Evolutionary conservation across 1,139 yeast species (phyloP).

Genomic region (Suhomyces coccinellae): DNA sequence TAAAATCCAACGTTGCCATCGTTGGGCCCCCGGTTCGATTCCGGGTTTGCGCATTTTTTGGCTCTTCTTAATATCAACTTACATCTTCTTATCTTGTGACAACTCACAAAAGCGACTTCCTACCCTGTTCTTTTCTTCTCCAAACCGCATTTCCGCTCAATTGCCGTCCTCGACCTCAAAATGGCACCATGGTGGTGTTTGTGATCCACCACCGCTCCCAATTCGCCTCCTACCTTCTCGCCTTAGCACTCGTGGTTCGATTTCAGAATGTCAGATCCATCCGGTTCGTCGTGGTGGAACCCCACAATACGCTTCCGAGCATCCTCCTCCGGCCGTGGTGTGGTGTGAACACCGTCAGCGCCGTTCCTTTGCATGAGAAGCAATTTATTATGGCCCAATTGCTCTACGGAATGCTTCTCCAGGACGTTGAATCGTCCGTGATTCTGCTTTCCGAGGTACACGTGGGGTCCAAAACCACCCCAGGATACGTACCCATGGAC

Average conservation of each 20-base stretch:
- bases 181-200: conserved; percentile 9
- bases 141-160: no score
- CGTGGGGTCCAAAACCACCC: not conserved
- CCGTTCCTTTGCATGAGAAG: conserved; percentile 11
- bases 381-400: conserved; percentile 7
- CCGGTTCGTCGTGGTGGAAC: conserved; percentile 16
- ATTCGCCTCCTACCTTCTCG: conserved; percentile 19
- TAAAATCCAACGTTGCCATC: conserved; percentile 19
- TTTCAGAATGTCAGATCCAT: conserved; percentile 11
- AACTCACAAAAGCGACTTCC: not conserved
- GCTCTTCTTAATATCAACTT: not conserved
- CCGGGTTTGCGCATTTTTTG: conserved; percentile 17
- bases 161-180: not conserved
- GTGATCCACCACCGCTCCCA: conserved; percentile 16
- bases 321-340: conserved; percentile 26
- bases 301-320: conserved; percentile 3
- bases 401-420: not conserved
- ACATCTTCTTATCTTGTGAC: not conserved
- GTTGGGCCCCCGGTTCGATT: conserved; percentile 20
- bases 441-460: conserved; percentile 1
- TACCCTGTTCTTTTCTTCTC: not conserved
- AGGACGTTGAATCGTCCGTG: conserved; percentile 1
- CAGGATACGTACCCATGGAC: conserved; percentile 1
- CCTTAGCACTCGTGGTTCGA: conserved; percentile 14
- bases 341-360: conserved; percentile 23